Evolutionary conservation across 495 filamentous ascomycete species (phyloP), one percentile per base, ranked within the genome.

Genomic region (Aspergillus indologenus): DNA sequence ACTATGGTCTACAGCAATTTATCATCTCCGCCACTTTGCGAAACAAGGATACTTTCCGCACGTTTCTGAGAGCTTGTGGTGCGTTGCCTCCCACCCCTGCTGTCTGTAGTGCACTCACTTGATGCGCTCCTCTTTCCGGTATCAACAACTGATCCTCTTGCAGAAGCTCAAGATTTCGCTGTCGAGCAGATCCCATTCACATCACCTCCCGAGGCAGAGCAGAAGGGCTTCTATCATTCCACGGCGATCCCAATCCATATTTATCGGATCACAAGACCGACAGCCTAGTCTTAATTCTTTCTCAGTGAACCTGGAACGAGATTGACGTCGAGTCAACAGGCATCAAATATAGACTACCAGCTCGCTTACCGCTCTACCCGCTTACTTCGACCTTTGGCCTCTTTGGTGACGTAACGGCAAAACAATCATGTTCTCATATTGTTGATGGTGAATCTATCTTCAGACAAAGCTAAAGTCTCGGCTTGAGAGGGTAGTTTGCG

Each of bases 11-110:
- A 17, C 62, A 76, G 46, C 31, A 75, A 15, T 81, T 85, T 29
- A 65, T 90, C 21, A 81, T 88, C 46, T 74, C 85, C 0, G 83
- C 81, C 11, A 84, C 85, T 2, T 70, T 89, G 19, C 79, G 87
- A 26, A 89, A 88, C 56, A 71, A 83, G 60, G 69, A 86, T 24
- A 90, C 87, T 0, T 82, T 87, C 65, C 69, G 78, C 47, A 68
- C 68, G 1, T 89, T 90, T 55, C 52, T 78, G 43, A 60, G 72
- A 40, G 79, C 71, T 40, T 89, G 86, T 68, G 71, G 86, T 89
- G 68, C 60, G 83, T 77, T 22, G 44, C 20, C 5, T 29, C 14
- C 20, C n/a, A n/a, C n/a, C n/a, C n/a, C n/a, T n/a, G n/a, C 51
- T 24, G 0, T 43, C 50, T 44, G 20, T 14, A 40, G 2, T n/a